A percentile compares a stretch with the other conserved stretches of the same genome.
Evolutionary conservation across 495 filamentous ascomycete species (phyloP).

Genomic region (Penicillium atrosanguineum): DNA sequence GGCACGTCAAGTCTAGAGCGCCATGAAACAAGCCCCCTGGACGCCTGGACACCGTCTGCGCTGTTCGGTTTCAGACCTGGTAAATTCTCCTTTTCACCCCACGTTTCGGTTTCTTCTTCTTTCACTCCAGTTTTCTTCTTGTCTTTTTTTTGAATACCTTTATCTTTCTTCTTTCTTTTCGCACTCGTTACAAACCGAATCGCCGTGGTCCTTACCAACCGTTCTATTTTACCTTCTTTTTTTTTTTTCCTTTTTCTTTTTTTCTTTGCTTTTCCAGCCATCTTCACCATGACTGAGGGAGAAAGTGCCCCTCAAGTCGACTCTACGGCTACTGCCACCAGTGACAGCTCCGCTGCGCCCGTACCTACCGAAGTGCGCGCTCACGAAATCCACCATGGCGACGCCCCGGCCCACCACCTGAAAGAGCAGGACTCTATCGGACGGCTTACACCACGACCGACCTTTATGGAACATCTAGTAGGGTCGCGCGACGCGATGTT

Average conservation of each 20-base stretch:
- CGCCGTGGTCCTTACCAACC: not conserved
- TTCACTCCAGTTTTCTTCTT: not conserved
- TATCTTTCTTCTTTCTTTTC: slow-evolving; percentile 1
- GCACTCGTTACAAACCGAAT: not conserved
- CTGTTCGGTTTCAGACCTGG: not conserved
- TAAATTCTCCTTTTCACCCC: not conserved
- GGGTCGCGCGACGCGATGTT: slow-evolving; percentile 39
- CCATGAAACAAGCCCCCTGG: slow-evolving; percentile 2
- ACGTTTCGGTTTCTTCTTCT: slow-evolving; percentile 3
- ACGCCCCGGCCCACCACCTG: slow-evolving; percentile 4
- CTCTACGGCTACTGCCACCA: slow-evolving; percentile 10
- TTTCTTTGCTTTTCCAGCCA: slow-evolving; percentile 1
- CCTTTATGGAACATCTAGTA: slow-evolving; percentile 38
- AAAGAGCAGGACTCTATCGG: slow-evolving; percentile 29
- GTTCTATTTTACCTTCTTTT: not conserved
- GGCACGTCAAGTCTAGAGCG: slow-evolving; percentile 5
- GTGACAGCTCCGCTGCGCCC: slow-evolving; percentile 24
- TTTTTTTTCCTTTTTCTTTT: slow-evolving; percentile 1
- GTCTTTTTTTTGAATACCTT: slow-evolving; percentile 1
- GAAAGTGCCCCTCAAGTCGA: slow-evolving; percentile 17
- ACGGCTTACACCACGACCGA: slow-evolving; percentile 35
- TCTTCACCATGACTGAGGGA: slow-evolving; percentile 20
- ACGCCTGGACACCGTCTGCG: not conserved
- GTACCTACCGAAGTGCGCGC: slow-evolving; percentile 23
- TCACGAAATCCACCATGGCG: slow-evolving; percentile 19